phyloP scores from a whole-genome alignment of 1,284 basidiomycete genomes.

The Sphagnurus paluster region DNA sequence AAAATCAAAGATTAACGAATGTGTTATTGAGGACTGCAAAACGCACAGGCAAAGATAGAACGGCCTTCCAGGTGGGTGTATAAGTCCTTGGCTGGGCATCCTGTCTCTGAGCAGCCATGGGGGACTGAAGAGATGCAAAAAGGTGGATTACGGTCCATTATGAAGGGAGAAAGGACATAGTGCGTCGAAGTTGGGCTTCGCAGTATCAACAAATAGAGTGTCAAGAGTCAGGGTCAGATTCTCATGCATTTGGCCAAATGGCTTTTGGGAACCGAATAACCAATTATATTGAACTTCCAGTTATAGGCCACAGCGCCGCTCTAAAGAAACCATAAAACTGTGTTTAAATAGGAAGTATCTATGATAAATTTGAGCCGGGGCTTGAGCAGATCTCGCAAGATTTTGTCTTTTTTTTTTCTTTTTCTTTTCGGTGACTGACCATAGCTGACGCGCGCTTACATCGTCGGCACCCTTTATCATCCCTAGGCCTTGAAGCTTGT shows the following conservation, averaged over 20 bases:
- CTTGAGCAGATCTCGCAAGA: not conserved
- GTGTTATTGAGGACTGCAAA: not conserved
- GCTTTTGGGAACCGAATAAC: conserved; percentile 16
- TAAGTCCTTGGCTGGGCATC: conserved; percentile 21
- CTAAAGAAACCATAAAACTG: too few species aligned
- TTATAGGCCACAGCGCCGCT: too few species aligned
- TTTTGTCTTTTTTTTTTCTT: too few species aligned
- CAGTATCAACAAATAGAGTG: conserved; percentile 20
- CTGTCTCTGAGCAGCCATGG: conserved; percentile 13
- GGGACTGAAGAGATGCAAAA: conserved; percentile 3
- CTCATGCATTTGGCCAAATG: conserved; percentile 8
- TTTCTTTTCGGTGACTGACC: too few species aligned
- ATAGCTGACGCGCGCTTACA: too few species aligned
- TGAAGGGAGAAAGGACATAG: conserved; percentile 16
- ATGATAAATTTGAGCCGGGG: not conserved
- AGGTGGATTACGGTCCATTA: conserved; percentile 12
- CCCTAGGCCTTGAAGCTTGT: too few species aligned
- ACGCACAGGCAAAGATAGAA: conserved; percentile 23
- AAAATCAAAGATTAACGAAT: conserved; percentile 19
- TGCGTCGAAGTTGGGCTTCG: conserved; percentile 13
- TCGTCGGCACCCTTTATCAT: too few species aligned
- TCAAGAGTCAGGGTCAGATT: conserved; percentile 11
- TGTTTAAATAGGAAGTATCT: too few species aligned
- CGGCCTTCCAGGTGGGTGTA: conserved; percentile 6
- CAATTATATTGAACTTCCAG: too few species aligned